Conservation (phyloP, 164 flowering plant species). For the Kalanchoe fedtschenkoi region DNA sequence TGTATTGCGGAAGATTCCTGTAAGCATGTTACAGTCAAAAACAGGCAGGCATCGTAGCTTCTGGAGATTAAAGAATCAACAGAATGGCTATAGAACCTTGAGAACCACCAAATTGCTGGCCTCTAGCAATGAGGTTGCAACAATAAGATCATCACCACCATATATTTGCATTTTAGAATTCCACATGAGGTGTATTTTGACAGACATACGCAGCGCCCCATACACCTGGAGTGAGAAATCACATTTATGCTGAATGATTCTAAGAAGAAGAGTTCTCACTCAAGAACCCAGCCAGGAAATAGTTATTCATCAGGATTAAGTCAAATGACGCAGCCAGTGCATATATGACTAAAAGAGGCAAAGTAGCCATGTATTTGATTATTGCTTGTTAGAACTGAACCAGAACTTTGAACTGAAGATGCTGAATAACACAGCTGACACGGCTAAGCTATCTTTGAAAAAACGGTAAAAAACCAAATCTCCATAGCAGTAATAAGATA, state of each 20-base stretch:
- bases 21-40: slow-evolving; percentile 1
- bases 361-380: neutral
- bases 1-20: slow-evolving; percentile 77
- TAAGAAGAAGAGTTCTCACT: neutral
- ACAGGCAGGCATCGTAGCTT: neutral
- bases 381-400: neutral
- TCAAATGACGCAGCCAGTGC: neutral
- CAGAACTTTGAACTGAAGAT: neutral
- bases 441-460: neutral
- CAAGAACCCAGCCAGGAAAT: neutral
- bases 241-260: neutral
- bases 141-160: slow-evolving; percentile 57
- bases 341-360: neutral
- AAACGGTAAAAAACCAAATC: neutral
- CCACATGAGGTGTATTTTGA: slow-evolving; percentile 84
- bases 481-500: neutral
- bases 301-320: neutral
- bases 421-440: neutral
- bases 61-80: neutral
- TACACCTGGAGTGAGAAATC: slow-evolving; percentile 36
- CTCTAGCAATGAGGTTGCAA: slow-evolving; percentile 89
- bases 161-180: slow-evolving; percentile 82
- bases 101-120: slow-evolving; percentile 83
- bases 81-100: slow-evolving; percentile 36
- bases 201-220: slow-evolving; percentile 94